Percentiles rank a stretch among this genome's conserved stretches.
phyloP scores from a whole-genome alignment of 2,329 filamentous ascomycete genomes.

The Fusarium bulbicola region DNA sequence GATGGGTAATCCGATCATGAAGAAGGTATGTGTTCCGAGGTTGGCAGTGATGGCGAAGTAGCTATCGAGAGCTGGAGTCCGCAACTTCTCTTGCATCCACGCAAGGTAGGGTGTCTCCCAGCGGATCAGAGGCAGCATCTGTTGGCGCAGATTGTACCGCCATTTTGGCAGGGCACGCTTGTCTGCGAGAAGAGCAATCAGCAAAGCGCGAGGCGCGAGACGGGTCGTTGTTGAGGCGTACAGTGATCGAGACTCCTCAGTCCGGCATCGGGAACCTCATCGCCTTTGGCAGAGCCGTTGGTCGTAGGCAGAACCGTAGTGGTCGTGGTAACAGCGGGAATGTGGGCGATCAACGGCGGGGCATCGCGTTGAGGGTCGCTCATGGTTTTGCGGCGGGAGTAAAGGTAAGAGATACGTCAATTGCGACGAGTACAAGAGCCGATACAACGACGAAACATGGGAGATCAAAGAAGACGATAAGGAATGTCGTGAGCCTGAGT shows the following conservation, averaged over 20 bases:
- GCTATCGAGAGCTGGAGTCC: conserved; percentile 86
- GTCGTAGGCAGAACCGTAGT: conserved; percentile 16
- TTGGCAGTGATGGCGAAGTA: conserved; percentile 98
- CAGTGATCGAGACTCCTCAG: conserved; percentile 83
- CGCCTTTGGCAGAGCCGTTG: conserved; percentile 30
- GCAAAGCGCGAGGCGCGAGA: neutral
- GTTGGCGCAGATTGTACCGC: conserved; percentile 86
- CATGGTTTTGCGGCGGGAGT: conserved; percentile 41
- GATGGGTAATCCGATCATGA: conserved; percentile 94
- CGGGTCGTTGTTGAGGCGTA: conserved; percentile 45
- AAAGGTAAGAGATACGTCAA: conserved; percentile 27
- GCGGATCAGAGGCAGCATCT: conserved; percentile 84
- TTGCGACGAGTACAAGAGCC: conserved; percentile 30
- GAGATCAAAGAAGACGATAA: conserved; percentile 9
- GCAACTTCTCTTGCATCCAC: conserved; percentile 80
- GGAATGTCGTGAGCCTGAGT: conserved; percentile 20
- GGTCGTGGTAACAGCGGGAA: conserved; percentile 22
- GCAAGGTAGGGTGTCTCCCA: conserved; percentile 97
- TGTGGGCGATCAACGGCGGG: conserved; percentile 38
- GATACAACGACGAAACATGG: conserved; percentile 27
- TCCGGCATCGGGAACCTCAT: conserved; percentile 70
- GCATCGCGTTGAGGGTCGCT: conserved; percentile 46
- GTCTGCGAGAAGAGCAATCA: conserved; percentile 61
- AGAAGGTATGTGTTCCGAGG: conserved; percentile 97
- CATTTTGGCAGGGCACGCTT: conserved; percentile 84